A percentile compares a stretch with the other conserved stretches of the same genome.
These are phyloP conservation scores for Penicillium sp. DNA, from an alignment of 2,329 filamentous ascomycete species.

Conservation along the genomic window DNA sequence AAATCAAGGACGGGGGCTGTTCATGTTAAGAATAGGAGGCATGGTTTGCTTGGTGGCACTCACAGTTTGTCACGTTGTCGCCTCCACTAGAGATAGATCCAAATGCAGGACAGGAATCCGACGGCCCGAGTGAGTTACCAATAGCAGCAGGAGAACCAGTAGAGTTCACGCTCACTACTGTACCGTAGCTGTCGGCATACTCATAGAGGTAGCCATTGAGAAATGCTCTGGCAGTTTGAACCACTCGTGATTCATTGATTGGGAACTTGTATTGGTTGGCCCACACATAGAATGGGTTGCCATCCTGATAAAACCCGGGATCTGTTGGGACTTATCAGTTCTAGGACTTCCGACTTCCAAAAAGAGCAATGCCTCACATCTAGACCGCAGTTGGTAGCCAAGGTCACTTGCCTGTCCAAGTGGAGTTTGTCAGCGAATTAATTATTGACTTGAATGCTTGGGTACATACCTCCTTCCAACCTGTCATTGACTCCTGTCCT, in stretches of 20 bases:
- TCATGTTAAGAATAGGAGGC: no score
- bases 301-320: conserved; percentile 49
- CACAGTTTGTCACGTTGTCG: conserved; percentile 19
- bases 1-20: not conserved
- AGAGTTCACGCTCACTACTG: conserved; percentile 57
- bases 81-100: conserved; percentile 44
- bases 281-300: conserved; percentile 57
- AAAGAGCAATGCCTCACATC: conserved; percentile 12
- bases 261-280: conserved; percentile 62
- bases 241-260: conserved; percentile 38
- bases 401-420: conserved; percentile 13
- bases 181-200: conserved; percentile 52
- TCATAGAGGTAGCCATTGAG: conserved; percentile 59
- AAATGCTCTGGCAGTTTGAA: conserved; percentile 62
- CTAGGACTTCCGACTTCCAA: not conserved
- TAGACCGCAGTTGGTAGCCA: conserved; percentile 17
- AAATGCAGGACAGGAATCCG: conserved; percentile 62
- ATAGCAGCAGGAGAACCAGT: conserved; percentile 51
- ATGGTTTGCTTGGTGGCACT: conserved; percentile 3
- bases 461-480: conserved; percentile 53
- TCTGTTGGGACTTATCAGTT: conserved; percentile 27
- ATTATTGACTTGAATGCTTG: no score
- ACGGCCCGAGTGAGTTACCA: conserved; percentile 62
- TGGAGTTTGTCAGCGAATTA: not conserved
- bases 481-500: conserved; percentile 58